These are phyloP conservation scores for Saraca asoca DNA, from an alignment of 331 rosid species.

Conservation along the genomic window DNA sequence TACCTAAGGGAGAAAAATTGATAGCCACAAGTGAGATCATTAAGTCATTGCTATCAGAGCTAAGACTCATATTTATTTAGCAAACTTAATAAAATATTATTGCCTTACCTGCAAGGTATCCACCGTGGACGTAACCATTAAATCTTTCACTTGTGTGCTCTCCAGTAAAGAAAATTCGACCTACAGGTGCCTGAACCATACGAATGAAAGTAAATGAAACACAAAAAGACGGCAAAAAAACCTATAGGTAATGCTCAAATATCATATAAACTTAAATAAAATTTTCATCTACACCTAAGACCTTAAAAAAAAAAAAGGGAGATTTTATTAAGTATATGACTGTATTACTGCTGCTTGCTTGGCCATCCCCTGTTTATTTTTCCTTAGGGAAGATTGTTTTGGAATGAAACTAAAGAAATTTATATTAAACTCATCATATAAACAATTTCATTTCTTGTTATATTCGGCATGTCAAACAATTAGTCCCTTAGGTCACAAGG, in stretches of 20 bases:
- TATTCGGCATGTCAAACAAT: too few species aligned
- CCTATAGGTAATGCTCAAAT: neutral
- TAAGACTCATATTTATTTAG: neutral
- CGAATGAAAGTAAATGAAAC: neutral
- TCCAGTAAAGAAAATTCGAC: conserved; percentile 80
- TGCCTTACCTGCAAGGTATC: conserved; percentile 69
- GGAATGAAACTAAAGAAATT: too few species aligned
- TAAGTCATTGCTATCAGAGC: conserved; percentile 1
- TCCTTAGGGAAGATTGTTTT: too few species aligned
- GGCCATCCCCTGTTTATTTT: too few species aligned
- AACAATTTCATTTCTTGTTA: too few species aligned
- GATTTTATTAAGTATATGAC: too few species aligned
- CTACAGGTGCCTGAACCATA: conserved; percentile 70
- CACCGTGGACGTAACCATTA: conserved; percentile 93
- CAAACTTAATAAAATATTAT: neutral
- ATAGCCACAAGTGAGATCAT: conserved; percentile 9
- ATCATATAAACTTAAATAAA: too few species aligned
- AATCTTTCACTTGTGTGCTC: conserved; percentile 91
- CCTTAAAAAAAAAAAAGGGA: too few species aligned
- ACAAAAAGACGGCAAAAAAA: neutral
- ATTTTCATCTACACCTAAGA: too few species aligned
- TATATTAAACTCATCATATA: too few species aligned
- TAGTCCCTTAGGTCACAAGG: too few species aligned
- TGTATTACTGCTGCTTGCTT: too few species aligned
- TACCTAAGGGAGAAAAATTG: conserved; percentile 53